Base-by-base conservation (phyloP, 164 flowering plant species). In the Brasenia schreberi region DNA sequence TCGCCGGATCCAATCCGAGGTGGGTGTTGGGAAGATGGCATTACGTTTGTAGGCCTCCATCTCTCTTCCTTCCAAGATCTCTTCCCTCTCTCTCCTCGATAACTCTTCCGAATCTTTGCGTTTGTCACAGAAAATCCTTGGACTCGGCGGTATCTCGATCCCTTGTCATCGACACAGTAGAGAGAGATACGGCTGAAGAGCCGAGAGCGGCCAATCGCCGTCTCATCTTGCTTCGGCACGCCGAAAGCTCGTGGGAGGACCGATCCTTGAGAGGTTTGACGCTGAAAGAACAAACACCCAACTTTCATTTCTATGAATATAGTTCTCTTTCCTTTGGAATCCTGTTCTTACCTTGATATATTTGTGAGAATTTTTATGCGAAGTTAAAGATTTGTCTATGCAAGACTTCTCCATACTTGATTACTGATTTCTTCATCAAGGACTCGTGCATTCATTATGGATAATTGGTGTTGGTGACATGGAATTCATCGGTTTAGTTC, bases 191-290 rank as follows among this genome's bases (percentile, higher is more conserved):
- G 10, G 49, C 72, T 18, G 63, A 23, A 9, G 33, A 61, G 10
- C 61, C 75, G 39, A 68, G 79, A 19, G 5, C 44, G 0, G 71
- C 68, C 6, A 19, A 81, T 72, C 92, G 92, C 61, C 92, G 96
- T 43, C 82, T 89, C 61, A 82, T 89, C 70, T 81, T 89, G 43
- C 96, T 89, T 67, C 89, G 96, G 43, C 92, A 89, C 39, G 96
- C 92, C 7, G 63, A 80, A 59, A 89, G 96, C 63, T 85, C 88
- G 4, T 84, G 87, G 87, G 74, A 69, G 19, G 65, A 81, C 69
- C 84, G 76, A 67, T 79, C 87, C 1, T 69, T 89, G 6, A 76
- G 84, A 82, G 92, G 96, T 83, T 18, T 45, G 63, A 61, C 60
- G 27, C 63, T 61, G 10, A 10, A 9, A 61, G 18, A 61, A 61